Conservation (phyloP, 495 filamentous ascomycete species). For the Lophiostoma macrostomum region DNA sequence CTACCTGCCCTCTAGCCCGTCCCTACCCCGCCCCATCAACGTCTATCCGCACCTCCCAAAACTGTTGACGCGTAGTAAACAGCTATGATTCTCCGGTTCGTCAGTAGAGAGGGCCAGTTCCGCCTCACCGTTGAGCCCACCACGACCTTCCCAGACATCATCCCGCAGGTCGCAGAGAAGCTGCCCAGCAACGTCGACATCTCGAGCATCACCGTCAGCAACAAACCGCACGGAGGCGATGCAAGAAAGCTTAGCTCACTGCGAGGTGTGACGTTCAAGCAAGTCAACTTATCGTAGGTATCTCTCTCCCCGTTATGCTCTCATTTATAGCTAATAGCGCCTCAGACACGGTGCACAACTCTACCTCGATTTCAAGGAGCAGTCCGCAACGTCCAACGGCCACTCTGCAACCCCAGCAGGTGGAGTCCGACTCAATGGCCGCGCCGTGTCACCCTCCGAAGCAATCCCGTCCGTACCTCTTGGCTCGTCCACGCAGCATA, state of each 20-base stretch:
- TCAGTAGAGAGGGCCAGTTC: slow-evolving; percentile 67
- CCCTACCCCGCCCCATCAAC: background rate
- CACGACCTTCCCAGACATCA: slow-evolving; percentile 50
- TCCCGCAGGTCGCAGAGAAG: slow-evolving; percentile 56
- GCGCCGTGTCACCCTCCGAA: slow-evolving; percentile 67
- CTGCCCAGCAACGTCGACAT: slow-evolving; percentile 69
- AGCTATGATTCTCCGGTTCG: slow-evolving; percentile 67
- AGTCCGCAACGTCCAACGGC: slow-evolving; percentile 50
- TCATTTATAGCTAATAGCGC: background rate
- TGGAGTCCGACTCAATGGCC: slow-evolving; percentile 66
- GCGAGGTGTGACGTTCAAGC: slow-evolving; percentile 60
- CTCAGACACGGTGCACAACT: slow-evolving; percentile 85
- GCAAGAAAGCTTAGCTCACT: slow-evolving; percentile 67
- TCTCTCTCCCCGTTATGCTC: slow-evolving; percentile 4
- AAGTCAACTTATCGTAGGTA: slow-evolving; percentile 67
- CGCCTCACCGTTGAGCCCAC: slow-evolving; percentile 61
- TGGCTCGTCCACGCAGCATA: slow-evolving; percentile 53
- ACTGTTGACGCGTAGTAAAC: background rate
- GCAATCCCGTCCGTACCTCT: slow-evolving; percentile 58
- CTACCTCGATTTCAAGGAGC: slow-evolving; percentile 72
- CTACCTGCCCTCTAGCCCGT: background rate
- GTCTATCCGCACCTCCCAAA: background rate
- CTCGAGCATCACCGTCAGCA: slow-evolving; percentile 73
- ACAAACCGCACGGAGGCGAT: slow-evolving; percentile 72
- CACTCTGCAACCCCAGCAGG: slow-evolving; percentile 38